phyloP scores from a whole-genome alignment of 148 eudicot genomes.

The Arbutus unedo region DNA sequence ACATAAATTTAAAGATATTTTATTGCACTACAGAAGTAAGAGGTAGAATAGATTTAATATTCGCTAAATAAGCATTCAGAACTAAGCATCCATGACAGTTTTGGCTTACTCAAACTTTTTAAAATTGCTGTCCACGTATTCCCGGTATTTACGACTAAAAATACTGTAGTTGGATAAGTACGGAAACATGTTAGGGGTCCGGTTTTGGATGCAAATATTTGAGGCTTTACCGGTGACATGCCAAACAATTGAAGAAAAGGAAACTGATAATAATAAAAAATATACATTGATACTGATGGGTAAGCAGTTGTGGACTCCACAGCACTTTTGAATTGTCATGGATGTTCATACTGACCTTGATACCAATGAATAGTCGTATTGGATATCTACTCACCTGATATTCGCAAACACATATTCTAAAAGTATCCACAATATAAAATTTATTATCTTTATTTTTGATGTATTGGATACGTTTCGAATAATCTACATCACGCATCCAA shows the following conservation, averaged over 20 bases:
- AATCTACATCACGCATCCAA: no score
- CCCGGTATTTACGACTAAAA: not conserved
- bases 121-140: not conserved
- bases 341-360: constrained; percentile 1
- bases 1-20: no score
- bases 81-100: not conserved
- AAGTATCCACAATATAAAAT: no score
- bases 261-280: not conserved
- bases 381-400: no score
- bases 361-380: not conserved
- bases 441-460: no score
- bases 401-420: no score
- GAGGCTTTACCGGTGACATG: not conserved
- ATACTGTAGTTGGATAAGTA: not conserved
- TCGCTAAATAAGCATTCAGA: not conserved
- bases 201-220: not conserved
- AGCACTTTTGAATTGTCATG: not conserved
- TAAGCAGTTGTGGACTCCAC: not conserved
- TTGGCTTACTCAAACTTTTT: not conserved
- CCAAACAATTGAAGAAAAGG: not conserved
- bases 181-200: not conserved
- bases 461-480: no score
- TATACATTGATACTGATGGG: not conserved
- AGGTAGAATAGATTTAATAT: not conserved
- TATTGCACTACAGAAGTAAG: not conserved